Evolutionary conservation across 2,329 filamentous ascomycete genomes (phyloP).

Genomic region (Fusarium avenaceum): DNA sequence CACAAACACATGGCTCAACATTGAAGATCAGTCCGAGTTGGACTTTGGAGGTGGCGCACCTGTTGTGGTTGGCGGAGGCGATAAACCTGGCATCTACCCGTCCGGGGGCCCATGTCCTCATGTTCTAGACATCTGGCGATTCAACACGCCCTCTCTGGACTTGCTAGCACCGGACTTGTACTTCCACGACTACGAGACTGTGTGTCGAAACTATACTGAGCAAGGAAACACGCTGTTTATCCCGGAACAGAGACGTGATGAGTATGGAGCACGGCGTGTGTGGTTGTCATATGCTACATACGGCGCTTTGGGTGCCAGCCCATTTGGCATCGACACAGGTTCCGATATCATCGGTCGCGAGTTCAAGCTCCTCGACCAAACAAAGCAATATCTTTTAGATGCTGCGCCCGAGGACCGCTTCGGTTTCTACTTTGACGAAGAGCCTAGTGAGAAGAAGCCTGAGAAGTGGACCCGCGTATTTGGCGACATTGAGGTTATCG

Average conservation of each 20-base stretch:
- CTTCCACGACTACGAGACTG: conserved; percentile 61
- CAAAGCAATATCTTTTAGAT: conserved; percentile 47
- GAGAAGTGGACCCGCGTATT: conserved; percentile 50
- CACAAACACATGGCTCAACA: conserved; percentile 56
- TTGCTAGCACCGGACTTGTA: conserved; percentile 64
- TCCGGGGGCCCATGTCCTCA: conserved; percentile 54
- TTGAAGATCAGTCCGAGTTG: conserved; percentile 50
- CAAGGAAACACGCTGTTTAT: conserved; percentile 63
- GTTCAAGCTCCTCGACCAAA: conserved; percentile 52
- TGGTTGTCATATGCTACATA: conserved; percentile 60
- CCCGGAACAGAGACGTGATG: conserved; percentile 65
- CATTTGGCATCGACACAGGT: conserved; percentile 58
- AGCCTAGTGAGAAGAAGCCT: conserved; percentile 37
- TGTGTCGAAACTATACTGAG: conserved; percentile 61
- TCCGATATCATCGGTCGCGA: conserved; percentile 50
- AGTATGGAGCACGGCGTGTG: conserved; percentile 58
- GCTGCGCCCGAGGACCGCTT: conserved; percentile 52
- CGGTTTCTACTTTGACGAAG: conserved; percentile 57
- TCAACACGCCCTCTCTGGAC: conserved; percentile 58
- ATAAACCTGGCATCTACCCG: conserved; percentile 54
- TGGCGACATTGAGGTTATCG: conserved; percentile 53
- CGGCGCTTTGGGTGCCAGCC: conserved; percentile 54
- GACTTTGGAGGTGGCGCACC: conserved; percentile 52
- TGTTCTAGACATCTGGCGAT: conserved; percentile 57
- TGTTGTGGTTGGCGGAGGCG: conserved; percentile 54